A percentile compares a stretch with the other conserved stretches of the same genome.
These are phyloP conservation scores for Metschnikowia baotianmanensis DNA, from an alignment of 805 yeast species.

Conservation along the genomic window DNA sequence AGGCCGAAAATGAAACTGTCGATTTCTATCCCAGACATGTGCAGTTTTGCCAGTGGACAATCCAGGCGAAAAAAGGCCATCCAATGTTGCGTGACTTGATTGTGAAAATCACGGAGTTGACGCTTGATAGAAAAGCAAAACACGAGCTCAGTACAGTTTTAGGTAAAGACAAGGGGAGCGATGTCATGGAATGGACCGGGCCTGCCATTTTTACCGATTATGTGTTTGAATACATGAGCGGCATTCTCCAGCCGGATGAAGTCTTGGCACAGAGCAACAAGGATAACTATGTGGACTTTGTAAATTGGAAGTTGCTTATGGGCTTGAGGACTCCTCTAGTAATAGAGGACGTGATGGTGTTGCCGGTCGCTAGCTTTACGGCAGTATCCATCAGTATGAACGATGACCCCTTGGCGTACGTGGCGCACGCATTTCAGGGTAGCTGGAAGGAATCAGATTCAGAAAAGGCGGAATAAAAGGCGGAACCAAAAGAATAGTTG, in stretches of 20 bases:
- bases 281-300: conserved; percentile 14
- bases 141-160: conserved; percentile 46
- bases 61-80: conserved; percentile 86
- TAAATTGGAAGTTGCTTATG: conserved; percentile 56
- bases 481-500: too few relatives aligned
- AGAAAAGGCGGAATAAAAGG: too few relatives aligned
- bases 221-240: conserved; percentile 64
- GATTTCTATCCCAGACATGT: conserved; percentile 94
- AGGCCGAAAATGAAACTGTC: conserved; percentile 93
- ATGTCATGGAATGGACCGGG: conserved; percentile 93
- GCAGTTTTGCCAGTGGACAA: conserved; percentile 97
- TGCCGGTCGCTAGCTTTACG: conserved; percentile 71
- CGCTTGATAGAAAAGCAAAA: conserved; percentile 53
- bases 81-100: conserved; percentile 83
- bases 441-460: conserved; percentile 65
- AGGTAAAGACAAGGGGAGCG: conserved; percentile 68
- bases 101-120: conserved; percentile 71
- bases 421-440: conserved; percentile 73
- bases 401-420: conserved; percentile 83
- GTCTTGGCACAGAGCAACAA: conserved; percentile 21
- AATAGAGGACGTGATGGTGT: conserved; percentile 64
- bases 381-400: too few relatives aligned
- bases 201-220: conserved; percentile 93
- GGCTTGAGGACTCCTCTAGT: conserved; percentile 52
- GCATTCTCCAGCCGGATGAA: conserved; percentile 26